A percentile compares a stretch with the other conserved stretches of the same genome.
These are phyloP conservation scores for Xylaria sp. DNA, from an alignment of 2,329 filamentous ascomycete species.

Conservation along the genomic window DNA sequence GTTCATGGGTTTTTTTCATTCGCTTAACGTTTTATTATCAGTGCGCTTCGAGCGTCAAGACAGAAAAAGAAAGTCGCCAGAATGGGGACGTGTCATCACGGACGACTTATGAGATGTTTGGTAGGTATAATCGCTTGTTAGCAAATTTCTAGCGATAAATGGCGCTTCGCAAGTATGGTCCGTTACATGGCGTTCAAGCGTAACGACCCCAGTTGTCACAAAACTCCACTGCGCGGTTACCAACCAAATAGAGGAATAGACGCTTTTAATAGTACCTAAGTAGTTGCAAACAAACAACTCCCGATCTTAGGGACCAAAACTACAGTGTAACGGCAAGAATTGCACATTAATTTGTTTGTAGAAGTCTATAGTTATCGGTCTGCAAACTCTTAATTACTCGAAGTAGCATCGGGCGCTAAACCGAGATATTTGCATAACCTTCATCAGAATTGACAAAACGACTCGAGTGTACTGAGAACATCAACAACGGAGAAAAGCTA, in stretches of 20 bases:
- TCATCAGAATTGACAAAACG: neutral
- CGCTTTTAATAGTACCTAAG: no score
- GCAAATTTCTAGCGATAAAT: conserved; percentile 19
- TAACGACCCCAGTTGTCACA: neutral
- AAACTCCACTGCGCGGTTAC: neutral
- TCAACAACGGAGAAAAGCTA: conserved; percentile 2
- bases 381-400: no score
- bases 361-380: neutral
- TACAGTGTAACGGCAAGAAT: neutral
- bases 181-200: conserved; percentile 9
- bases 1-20: neutral
- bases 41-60: conserved; percentile 9
- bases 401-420: neutral
- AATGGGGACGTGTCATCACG: conserved; percentile 13
- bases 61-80: conserved; percentile 2
- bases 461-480: neutral
- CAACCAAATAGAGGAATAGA: neutral
- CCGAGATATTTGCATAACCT: neutral
- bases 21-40: conserved; percentile 13
- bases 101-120: conserved; percentile 2
- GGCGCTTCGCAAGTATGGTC: conserved; percentile 3
- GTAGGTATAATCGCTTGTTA: neutral
- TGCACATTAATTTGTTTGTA: neutral
- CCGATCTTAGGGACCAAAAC: neutral
- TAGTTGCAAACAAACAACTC: neutral